Conservation (phyloP, 805 yeast species). For the Candida xiaguanensis region DNA sequence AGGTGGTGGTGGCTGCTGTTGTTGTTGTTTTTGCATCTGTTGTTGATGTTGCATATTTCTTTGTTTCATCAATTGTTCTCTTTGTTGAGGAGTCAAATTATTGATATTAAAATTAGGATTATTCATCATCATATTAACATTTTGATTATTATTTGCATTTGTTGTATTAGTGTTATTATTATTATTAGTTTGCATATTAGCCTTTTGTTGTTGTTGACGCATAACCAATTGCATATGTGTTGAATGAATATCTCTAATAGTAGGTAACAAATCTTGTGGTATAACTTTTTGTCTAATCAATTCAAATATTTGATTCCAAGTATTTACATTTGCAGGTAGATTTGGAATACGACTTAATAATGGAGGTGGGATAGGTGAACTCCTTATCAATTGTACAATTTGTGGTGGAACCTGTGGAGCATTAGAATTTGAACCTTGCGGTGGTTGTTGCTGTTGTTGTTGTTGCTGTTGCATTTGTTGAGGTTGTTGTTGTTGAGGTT, state of each 20-base stretch:
- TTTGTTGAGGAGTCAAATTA: slow-evolving; percentile 29
- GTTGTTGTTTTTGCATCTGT: slow-evolving; percentile 34
- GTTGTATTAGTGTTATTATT: slow-evolving; percentile 1
- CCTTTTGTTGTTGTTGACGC: slow-evolving; percentile 46
- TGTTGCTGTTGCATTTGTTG: slow-evolving; percentile 8
- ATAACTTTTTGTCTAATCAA: slow-evolving; percentile 55
- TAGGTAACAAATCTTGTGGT: slow-evolving; percentile 53
- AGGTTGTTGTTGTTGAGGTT: slow-evolving; percentile 15
- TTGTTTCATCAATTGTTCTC: slow-evolving; percentile 37
- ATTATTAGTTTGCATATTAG: slow-evolving; percentile 17
- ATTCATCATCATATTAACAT: slow-evolving; percentile 6
- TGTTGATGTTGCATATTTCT: slow-evolving; percentile 21
- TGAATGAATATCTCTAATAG: slow-evolving; percentile 64
- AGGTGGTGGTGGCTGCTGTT: slow-evolving; percentile 15
- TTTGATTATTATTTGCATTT: slow-evolving; percentile 9
- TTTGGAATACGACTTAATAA: slow-evolving; percentile 66
- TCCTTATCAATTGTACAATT: slow-evolving; percentile 46
- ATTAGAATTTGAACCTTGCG: slow-evolving; percentile 1
- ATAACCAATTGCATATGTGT: slow-evolving; percentile 59
- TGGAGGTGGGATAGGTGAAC: slow-evolving; percentile 68
- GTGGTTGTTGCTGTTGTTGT: slow-evolving; percentile 7
- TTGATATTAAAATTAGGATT: slow-evolving; percentile 6
- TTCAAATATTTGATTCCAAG: slow-evolving; percentile 78
- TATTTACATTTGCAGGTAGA: slow-evolving; percentile 71
- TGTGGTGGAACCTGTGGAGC: slow-evolving; percentile 14